Evolutionary conservation across 2,329 filamentous ascomycete species (phyloP).

Genomic region (Epicoccum sorghinum): DNA sequence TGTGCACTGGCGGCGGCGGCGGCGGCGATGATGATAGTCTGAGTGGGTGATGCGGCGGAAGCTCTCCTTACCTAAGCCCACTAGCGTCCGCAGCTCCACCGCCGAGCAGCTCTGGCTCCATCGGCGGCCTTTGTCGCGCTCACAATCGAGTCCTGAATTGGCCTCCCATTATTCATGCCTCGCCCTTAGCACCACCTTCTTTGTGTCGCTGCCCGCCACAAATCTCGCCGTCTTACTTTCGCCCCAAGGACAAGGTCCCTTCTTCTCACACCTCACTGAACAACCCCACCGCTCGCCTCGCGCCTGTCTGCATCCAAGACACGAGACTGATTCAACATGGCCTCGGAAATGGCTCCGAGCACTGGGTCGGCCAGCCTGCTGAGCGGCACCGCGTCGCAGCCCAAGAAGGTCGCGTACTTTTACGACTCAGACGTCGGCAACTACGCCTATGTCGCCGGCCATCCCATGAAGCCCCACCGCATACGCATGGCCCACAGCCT

Average conservation of each 20-base stretch:
- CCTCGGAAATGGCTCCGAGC: conserved; percentile 23
- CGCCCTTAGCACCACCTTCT: neutral
- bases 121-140: conserved; percentile 10
- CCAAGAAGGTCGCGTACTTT: conserved; percentile 93
- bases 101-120: conserved; percentile 8
- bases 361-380: conserved; percentile 15
- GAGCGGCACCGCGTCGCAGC: conserved; percentile 34
- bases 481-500: conserved; percentile 70
- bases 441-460: conserved; percentile 87
- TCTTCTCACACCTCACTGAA: too few species aligned
- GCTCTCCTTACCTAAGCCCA: neutral
- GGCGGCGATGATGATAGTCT: neutral
- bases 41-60: neutral
- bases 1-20: neutral
- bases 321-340: conserved; percentile 14
- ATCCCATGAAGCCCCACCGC: conserved; percentile 71
- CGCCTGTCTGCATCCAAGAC: too few species aligned
- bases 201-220: too few species aligned
- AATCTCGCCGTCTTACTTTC: too few species aligned
- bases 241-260: too few species aligned
- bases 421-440: conserved; percentile 99
- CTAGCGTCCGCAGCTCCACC: neutral
- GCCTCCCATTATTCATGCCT: conserved; percentile 2
- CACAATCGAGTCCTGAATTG: neutral
- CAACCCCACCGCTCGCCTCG: too few species aligned